Percentiles rank a stretch among this genome's conserved stretches.
phyloP scores from a whole-genome alignment of 177 flowering plant genomes.

The Tripterygium wilfordii region DNA sequence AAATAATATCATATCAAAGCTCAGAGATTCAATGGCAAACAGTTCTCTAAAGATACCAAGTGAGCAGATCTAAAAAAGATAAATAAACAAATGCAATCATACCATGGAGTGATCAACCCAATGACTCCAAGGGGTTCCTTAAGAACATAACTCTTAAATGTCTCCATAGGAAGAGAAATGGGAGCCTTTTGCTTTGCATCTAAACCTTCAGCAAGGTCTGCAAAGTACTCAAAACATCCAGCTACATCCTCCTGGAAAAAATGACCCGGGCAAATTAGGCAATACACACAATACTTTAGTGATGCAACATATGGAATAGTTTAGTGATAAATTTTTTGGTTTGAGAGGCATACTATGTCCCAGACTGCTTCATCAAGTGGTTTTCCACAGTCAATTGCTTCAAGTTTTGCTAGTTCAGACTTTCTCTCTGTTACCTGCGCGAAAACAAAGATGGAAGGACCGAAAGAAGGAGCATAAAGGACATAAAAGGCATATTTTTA shows the following conservation, averaged over 20 bases:
- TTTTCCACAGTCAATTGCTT: slow-evolving; percentile 85
- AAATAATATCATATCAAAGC: too few relatives aligned
- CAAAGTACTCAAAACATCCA: slow-evolving; percentile 90
- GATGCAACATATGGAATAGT: too few relatives aligned
- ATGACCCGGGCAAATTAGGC: slow-evolving; percentile 13
- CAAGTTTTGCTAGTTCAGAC: slow-evolving; percentile 65
- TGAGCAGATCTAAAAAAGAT: too few relatives aligned
- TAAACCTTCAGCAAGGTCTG: slow-evolving; percentile 87
- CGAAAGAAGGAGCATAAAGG: background rate
- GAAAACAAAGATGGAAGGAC: background rate
- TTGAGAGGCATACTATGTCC: slow-evolving; percentile 70
- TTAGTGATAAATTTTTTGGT: background rate
- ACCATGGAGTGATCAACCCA: slow-evolving; percentile 96
- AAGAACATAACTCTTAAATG: slow-evolving; percentile 62
- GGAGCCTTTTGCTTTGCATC: slow-evolving; percentile 79
- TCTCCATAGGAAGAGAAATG: slow-evolving; percentile 71
- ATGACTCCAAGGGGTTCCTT: slow-evolving; percentile 92
- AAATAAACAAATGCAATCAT: too few relatives aligned
- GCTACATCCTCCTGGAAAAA: slow-evolving; percentile 86
- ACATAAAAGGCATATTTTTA: background rate
- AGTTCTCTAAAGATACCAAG: too few relatives aligned
- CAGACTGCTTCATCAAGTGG: slow-evolving; percentile 93
- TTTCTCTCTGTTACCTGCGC: slow-evolving; percentile 71
- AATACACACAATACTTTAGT: background rate
- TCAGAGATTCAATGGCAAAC: too few relatives aligned